Evolutionary conservation across 2,329 filamentous ascomycete genomes (phyloP).

Genomic region (Ceratocystis albifundus): DNA sequence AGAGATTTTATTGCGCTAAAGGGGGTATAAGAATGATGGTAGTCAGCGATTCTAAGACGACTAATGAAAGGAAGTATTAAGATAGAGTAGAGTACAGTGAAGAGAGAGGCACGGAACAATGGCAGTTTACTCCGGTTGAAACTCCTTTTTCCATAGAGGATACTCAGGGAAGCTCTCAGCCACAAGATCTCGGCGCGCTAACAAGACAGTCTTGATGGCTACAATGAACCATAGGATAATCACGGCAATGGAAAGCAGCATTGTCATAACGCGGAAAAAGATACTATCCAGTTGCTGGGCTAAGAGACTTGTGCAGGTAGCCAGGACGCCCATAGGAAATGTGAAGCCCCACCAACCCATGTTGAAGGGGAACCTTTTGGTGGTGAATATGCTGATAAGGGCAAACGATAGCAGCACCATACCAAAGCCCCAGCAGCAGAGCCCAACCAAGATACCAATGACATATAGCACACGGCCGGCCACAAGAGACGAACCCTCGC

Average conservation of each 20-base stretch:
- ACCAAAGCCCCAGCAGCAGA: slow-evolving; percentile 38
- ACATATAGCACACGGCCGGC: slow-evolving; percentile 47
- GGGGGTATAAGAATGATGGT: background rate
- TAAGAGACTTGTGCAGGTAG: slow-evolving; percentile 33
- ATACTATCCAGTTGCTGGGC: slow-evolving; percentile 34
- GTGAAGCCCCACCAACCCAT: slow-evolving; percentile 41
- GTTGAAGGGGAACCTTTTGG: slow-evolving; percentile 35
- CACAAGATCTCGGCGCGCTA: slow-evolving; percentile 26
- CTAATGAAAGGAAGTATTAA: background rate
- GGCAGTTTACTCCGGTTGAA: slow-evolving; percentile 20
- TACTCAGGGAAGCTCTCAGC: slow-evolving; percentile 23
- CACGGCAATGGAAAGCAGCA: slow-evolving; percentile 33
- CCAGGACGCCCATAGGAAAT: slow-evolving; percentile 37
- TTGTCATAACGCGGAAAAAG: slow-evolving; percentile 35
- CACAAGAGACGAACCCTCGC: slow-evolving; percentile 15
- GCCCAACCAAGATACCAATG: slow-evolving; percentile 39
- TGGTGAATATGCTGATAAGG: slow-evolving; percentile 34
- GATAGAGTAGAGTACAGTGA: background rate
- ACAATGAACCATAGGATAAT: slow-evolving; percentile 36
- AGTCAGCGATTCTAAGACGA: background rate
- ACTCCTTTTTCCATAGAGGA: slow-evolving; percentile 23
- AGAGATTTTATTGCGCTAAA: background rate
- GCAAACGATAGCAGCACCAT: slow-evolving; percentile 37
- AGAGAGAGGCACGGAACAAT: slow-evolving; percentile 3
- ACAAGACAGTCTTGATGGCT: slow-evolving; percentile 31